Evolutionary conservation across 2,329 filamentous ascomycete species (phyloP).

Genomic region (Colletotrichum navitas): DNA sequence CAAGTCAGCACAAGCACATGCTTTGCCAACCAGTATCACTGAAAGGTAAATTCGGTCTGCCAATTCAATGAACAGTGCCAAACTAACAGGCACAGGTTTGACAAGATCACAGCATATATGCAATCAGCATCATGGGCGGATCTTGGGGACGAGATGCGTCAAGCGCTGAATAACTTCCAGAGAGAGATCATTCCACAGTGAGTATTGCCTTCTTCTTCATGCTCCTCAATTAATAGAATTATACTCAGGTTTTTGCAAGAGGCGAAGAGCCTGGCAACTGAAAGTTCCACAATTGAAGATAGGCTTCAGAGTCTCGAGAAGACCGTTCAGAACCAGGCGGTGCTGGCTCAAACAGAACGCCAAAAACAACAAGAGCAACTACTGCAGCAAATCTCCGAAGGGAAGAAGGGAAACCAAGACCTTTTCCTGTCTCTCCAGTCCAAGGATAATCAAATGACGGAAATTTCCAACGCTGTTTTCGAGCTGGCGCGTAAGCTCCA

Average conservation of each 20-base stretch:
- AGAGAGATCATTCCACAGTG: slow-evolving; percentile 12
- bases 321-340: slow-evolving; percentile 11
- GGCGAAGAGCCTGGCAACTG: not conserved
- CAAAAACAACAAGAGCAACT: slow-evolving; percentile 6
- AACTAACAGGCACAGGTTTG: slow-evolving; percentile 17
- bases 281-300: slow-evolving; percentile 6
- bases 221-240: not conserved
- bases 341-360: not conserved
- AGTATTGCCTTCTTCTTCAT: not conserved
- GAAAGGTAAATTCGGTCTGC: not conserved
- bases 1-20: not conserved
- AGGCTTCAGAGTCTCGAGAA: slow-evolving; percentile 20
- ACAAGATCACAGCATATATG: slow-evolving; percentile 7
- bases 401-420: slow-evolving; percentile 15
- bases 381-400: slow-evolving; percentile 33
- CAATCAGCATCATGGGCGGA: not conserved
- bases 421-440: slow-evolving; percentile 22
- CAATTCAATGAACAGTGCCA: too few relatives aligned
- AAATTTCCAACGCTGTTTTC: slow-evolving; percentile 2
- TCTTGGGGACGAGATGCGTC: not conserved
- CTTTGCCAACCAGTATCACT: not conserved
- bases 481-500: slow-evolving; percentile 6
- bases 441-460: slow-evolving; percentile 5
- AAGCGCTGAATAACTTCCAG: slow-evolving; percentile 10
- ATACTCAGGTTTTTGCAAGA: slow-evolving; percentile 2